Evolutionary conservation across 805 yeast species (phyloP).

Genomic region (Ogataea parapolymorpha): DNA sequence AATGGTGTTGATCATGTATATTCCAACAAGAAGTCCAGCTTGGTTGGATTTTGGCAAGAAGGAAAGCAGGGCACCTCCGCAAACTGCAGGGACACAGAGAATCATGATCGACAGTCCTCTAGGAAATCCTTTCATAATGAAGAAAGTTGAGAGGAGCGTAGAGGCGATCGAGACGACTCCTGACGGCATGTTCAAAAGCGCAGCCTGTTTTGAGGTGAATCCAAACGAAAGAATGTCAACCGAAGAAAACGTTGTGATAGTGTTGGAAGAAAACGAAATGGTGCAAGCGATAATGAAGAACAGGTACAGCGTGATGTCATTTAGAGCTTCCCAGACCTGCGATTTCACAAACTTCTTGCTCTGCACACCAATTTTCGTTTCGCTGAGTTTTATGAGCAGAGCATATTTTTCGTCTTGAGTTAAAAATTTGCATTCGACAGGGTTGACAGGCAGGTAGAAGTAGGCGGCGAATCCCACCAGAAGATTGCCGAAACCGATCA

Average conservation of each 20-base stretch:
- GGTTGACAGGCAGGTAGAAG: slow-evolving; percentile 48
- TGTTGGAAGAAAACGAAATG: slow-evolving; percentile 51
- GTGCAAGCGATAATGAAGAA: slow-evolving; percentile 42
- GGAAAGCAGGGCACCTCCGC: slow-evolving; percentile 43
- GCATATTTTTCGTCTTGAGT: slow-evolving; percentile 35
- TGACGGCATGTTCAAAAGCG: slow-evolving; percentile 54
- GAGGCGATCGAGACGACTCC: slow-evolving; percentile 47
- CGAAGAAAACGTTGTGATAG: slow-evolving; percentile 50
- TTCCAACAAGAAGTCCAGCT: slow-evolving; percentile 30
- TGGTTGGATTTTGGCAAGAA: slow-evolving; percentile 24
- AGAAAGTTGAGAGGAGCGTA: slow-evolving; percentile 29
- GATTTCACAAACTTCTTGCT: slow-evolving; percentile 42
- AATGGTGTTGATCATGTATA: slow-evolving; percentile 25
- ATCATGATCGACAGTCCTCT: slow-evolving; percentile 19
- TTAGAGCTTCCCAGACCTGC: slow-evolving; percentile 46
- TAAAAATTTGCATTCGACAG: slow-evolving; percentile 22
- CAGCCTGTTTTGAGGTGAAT: slow-evolving; percentile 41
- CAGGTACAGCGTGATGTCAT: slow-evolving; percentile 50
- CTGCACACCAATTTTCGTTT: slow-evolving; percentile 51
- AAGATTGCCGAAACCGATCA: slow-evolving; percentile 53
- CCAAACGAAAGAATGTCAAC: slow-evolving; percentile 53
- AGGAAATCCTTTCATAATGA: slow-evolving; percentile 20
- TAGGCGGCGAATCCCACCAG: slow-evolving; percentile 44
- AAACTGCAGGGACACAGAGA: slow-evolving; percentile 46
- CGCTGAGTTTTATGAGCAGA: slow-evolving; percentile 43